Evolutionary conservation across 2,329 filamentous ascomycete genomes (phyloP), one percentile per base, ranked within the genome.

Genomic region (Cryphonectria radicalis): DNA sequence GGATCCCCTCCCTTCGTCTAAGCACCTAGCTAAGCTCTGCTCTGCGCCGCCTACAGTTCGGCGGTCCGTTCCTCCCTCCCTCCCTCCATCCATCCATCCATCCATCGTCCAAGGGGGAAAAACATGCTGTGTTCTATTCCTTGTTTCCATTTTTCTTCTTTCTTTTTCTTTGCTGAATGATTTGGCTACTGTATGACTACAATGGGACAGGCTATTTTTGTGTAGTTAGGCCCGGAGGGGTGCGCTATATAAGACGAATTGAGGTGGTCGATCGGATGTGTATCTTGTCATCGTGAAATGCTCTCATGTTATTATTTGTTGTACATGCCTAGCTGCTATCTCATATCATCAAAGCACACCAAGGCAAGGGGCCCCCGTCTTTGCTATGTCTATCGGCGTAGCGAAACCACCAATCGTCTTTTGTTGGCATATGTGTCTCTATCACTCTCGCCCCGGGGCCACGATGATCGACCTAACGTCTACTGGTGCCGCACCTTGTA

Each of bases 401-500:
- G 17, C 40, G 28, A 59, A 59, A 35, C 13, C 25, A 5, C 5
- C 13, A 59, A 59, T 35, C 55, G 8, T 35, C 25, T 32, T 7
- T 11, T 28, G 14, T 59, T 28, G n/a, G 53, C 25, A 11, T 17
- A 57, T 22, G 59, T 62, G 32, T n/a, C 17, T 62, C 37, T 40
- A 40, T 40, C 32, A 4, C 59, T 6, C 10, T 46, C 19, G 42
- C 11, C 5, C 5, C 40, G 28, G 17, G 62, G 8, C 25, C n/a
- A 50, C 11, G 11, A 40, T 13, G n/a, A 28, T 17, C 40, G 7
- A 19, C n/a, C 75, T 71, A 72, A 73, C 37, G 75, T 82, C 83
- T 86, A 80, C 88, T 92, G 76, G 87, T 95, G 80, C 89, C 87
- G 84, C 77, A 88, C 93, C 75, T 88, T 86, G 85, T 99, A 99